A percentile compares a stretch with the other conserved stretches of the same genome.
Conservation (phyloP, 495 filamentous ascomycete species). For the Astrocystis sublimbata region DNA sequence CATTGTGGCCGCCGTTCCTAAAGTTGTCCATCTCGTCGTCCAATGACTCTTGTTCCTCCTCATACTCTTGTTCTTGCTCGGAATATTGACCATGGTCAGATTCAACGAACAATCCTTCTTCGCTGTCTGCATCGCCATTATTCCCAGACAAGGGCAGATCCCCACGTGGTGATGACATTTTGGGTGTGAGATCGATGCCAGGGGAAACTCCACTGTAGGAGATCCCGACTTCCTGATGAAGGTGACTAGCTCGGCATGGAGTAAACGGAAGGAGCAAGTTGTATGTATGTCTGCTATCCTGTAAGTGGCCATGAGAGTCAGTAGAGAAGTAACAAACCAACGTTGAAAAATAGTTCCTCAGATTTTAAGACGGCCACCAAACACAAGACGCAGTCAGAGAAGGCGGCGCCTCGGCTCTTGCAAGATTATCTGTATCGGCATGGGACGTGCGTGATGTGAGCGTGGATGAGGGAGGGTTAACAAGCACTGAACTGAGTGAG, state of each 20-base stretch:
- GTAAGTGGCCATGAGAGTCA: not conserved
- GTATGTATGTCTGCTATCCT: not conserved
- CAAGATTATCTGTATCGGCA: not conserved
- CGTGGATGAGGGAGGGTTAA: too few species aligned
- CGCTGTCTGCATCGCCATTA: not conserved
- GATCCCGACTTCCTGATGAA: not conserved
- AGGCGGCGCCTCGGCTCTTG: too few species aligned
- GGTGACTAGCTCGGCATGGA: not conserved
- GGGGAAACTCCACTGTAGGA: not conserved
- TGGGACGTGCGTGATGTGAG: not conserved
- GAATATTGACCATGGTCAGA: too few species aligned
- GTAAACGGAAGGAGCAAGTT: not conserved
- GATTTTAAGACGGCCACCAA: not conserved
- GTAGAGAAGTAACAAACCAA: not conserved
- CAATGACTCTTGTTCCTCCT: too few species aligned
- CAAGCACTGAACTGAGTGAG: too few species aligned
- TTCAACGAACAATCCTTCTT: not conserved
- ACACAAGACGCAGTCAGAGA: too few species aligned
- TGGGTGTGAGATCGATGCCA: not conserved
- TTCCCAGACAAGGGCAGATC: not conserved
- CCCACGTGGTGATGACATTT: slow-evolving; percentile 2
- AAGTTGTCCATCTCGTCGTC: too few species aligned
- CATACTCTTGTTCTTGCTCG: too few species aligned
- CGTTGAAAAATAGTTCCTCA: too few species aligned
- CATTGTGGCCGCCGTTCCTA: not conserved